Base-by-base conservation (phyloP, 2,329 filamentous ascomycete genomes). In the Dactylonectria macrodidyma region DNA sequence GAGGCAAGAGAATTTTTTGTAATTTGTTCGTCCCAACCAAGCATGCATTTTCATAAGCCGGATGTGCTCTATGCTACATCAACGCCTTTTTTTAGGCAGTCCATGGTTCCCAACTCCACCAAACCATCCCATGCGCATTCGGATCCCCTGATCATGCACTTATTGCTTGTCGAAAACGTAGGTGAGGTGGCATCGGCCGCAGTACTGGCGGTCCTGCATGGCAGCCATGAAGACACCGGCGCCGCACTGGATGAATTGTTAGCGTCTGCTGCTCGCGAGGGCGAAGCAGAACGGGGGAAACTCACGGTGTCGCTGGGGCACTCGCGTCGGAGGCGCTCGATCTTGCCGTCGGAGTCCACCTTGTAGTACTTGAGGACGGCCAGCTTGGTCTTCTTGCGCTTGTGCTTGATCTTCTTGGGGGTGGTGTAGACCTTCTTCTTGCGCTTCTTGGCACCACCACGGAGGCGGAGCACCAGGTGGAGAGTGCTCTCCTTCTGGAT, bases 371-470 rank as follows among this genome's bases (percentile, higher is more conserved):
- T 99, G 86, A 99, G 95, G 79, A 99, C 95, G 82, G 96, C 96
- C 86, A 99, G 89, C 93, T 99, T 99, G 92, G 93, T 97, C 95
- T 99, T 99, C 95, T 98, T 99, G 90, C 95, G 93, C 95, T 99
- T 99, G 93, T 99, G 96, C 96, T 99, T 99, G 93, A 99, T 99
- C 95, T 99, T 99, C 95, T 99, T 99, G 86, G 96, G 96, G 82
- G 96, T 99, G 85, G 94, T 98, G 93, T 99, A 99, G 79, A 99
- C 96, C 95, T 99, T 99, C 95, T 97, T 97, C 94, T 99, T 99
- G 87, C 97, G 92, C 94, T 98, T 98, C 95, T 99, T 99, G 84
- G 87, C 95, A 86, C 95, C 96, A 90, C 96, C 96, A 91, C 95
- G 96, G 72, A 99, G 95, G 84, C 96, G 94, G 80, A 99, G 92